These are phyloP conservation scores for Calonectria honghensis DNA, from an alignment of 2,329 filamentous ascomycete genomes.

Conservation along the genomic window DNA sequence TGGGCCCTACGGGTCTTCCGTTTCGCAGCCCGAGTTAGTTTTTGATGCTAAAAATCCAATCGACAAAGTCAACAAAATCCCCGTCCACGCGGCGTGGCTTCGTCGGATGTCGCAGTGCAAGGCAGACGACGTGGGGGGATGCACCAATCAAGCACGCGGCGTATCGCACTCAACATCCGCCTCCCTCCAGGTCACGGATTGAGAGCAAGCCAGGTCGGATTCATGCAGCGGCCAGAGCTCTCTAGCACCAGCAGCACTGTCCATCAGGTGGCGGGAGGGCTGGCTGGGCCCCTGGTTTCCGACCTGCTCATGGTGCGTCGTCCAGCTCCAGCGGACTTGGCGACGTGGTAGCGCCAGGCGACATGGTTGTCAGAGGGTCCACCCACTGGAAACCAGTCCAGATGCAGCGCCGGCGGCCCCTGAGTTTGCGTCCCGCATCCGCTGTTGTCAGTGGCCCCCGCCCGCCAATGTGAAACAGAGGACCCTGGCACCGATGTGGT, in stretches of 20 bases:
- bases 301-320: conserved; percentile 18
- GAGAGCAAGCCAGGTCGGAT: conserved; percentile 16
- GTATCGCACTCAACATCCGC: not conserved
- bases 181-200: conserved; percentile 29
- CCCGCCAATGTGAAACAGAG: conserved; percentile 34
- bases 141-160: conserved; percentile 14
- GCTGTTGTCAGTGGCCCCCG: conserved; percentile 25
- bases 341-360: conserved; percentile 27
- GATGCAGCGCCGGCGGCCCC: conserved; percentile 26
- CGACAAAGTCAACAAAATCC: not conserved
- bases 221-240: conserved; percentile 35
- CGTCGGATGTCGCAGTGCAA: not conserved
- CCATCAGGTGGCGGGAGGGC: conserved; percentile 11
- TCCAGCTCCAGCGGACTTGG: conserved; percentile 31
- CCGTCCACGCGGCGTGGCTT: not conserved
- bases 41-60: conserved; percentile 35
- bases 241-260: conserved; percentile 21
- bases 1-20: conserved; percentile 23
- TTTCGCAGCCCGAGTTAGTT: conserved; percentile 18
- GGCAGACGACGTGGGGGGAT: conserved; percentile 3
- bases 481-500: conserved; percentile 19
- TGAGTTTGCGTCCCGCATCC: conserved; percentile 28
- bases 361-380: conserved; percentile 32
- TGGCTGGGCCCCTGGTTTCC: conserved; percentile 30
- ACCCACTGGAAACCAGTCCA: conserved; percentile 38